Evolutionary conservation across 2,329 filamentous ascomycete genomes (phyloP).

Genomic region (Magnaporthiopsis incrustans): DNA sequence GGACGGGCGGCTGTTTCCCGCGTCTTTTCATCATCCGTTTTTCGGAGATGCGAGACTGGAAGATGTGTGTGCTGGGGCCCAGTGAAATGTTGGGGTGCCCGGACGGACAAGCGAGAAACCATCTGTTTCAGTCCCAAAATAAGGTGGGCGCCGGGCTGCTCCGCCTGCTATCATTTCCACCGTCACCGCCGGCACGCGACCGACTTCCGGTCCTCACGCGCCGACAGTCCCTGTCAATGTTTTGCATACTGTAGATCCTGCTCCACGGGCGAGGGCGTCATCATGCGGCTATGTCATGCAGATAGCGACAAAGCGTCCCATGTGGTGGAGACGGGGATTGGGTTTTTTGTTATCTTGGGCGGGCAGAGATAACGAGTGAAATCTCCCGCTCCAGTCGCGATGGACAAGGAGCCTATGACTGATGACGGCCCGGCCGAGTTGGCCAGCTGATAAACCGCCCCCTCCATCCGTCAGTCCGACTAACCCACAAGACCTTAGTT

Average conservation of each 20-base stretch:
- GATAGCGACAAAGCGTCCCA: too few relatives aligned
- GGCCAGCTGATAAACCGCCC: not conserved
- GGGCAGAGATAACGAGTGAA: not conserved
- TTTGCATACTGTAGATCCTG: not conserved
- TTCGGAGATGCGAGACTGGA: too few relatives aligned
- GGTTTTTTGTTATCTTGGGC: not conserved
- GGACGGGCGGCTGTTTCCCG: too few relatives aligned
- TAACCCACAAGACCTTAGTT: too few relatives aligned
- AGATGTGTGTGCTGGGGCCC: too few relatives aligned
- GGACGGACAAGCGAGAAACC: too few relatives aligned
- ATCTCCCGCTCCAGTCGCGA: not conserved
- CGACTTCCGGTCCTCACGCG: not conserved
- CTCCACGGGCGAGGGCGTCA: too few relatives aligned
- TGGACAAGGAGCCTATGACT: not conserved
- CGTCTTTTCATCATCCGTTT: too few relatives aligned
- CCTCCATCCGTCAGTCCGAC: not conserved
- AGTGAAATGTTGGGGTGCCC: too few relatives aligned
- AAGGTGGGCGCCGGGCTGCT: too few relatives aligned
- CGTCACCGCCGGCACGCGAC: not conserved
- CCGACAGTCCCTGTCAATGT: not conserved
- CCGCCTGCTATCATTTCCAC: not conserved
- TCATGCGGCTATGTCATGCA: not conserved
- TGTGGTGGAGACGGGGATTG: not conserved
- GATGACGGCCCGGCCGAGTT: not conserved
- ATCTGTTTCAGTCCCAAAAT: too few relatives aligned